Percentiles rank a stretch among this genome's conserved stretches.
phyloP scores from a whole-genome alignment of 768 basidiomycete genomes.

The Suillus decipiens region DNA sequence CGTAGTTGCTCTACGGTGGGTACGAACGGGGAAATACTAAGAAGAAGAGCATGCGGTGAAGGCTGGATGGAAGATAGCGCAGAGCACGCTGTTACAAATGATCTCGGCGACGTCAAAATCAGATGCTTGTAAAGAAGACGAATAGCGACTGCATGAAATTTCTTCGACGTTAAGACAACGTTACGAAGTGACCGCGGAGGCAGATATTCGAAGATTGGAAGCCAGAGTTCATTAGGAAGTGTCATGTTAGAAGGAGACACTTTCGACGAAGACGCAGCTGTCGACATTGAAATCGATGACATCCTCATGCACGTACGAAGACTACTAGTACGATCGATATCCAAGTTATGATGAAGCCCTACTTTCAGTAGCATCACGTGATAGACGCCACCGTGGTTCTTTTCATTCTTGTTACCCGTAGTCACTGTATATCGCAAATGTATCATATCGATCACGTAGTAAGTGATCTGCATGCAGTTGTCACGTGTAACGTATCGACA shows the following conservation, averaged over 20 bases:
- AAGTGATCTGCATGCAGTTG: neutral
- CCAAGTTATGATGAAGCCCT: neutral
- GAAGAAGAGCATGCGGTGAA: conserved; percentile 19
- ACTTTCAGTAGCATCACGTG: neutral
- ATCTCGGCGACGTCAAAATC: conserved; percentile 34
- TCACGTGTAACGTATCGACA: neutral
- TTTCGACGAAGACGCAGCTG: conserved; percentile 1
- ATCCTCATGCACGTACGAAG: neutral
- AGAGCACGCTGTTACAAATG: conserved; percentile 13
- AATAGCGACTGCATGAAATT: conserved; percentile 32
- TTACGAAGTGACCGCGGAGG: conserved; percentile 30
- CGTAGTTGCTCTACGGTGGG: conserved; percentile 29
- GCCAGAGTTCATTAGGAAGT: conserved; percentile 41
- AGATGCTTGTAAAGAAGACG: conserved; percentile 25
- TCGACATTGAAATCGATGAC: neutral
- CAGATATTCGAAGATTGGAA: conserved; percentile 39
- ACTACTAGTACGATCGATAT: too few species aligned
- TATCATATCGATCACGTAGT: too few species aligned
- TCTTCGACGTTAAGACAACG: conserved; percentile 31
- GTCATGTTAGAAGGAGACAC: neutral
- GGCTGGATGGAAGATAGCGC: conserved; percentile 14
- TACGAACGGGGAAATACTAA: neutral
- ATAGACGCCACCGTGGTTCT: neutral
- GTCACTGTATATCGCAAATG: too few species aligned
- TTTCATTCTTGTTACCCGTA: too few species aligned